phyloP scores from a whole-genome alignment of 148 eudicot species.

The Amaranthus cruentus region DNA sequence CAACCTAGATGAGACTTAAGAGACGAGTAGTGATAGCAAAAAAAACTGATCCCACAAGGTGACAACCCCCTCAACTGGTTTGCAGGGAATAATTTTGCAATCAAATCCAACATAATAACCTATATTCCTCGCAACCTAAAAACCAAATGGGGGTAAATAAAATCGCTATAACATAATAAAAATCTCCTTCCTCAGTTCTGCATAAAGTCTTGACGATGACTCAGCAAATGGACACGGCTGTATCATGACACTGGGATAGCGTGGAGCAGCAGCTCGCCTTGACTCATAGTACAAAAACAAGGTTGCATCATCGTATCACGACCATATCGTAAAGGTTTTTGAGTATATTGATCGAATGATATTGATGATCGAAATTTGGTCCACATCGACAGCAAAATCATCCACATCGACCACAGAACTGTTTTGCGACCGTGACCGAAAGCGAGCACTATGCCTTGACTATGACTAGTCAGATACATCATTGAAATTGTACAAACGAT shows the following conservation, averaged over 20 bases:
- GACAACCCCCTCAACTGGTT: background rate
- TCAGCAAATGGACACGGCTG: background rate
- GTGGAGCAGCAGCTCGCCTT: background rate
- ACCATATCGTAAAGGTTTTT: too few species aligned
- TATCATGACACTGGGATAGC: background rate
- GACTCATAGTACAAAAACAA: background rate
- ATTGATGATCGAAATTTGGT: too few species aligned
- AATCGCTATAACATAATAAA: background rate
- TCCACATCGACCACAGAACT: too few species aligned
- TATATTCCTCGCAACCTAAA: background rate
- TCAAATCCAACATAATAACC: background rate
- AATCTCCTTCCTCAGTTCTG: background rate
- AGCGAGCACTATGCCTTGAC: too few species aligned
- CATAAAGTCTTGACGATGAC: background rate
- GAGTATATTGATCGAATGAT: too few species aligned
- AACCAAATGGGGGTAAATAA: background rate
- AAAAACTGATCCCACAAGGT: too few species aligned
- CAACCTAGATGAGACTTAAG: too few species aligned
- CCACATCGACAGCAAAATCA: too few species aligned
- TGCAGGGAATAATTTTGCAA: background rate
- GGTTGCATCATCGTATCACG: too few species aligned
- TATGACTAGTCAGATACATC: background rate
- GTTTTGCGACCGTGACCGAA: too few species aligned
- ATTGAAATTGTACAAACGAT: background rate
- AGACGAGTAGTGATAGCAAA: too few species aligned